These are phyloP conservation scores for Trichoderma guizhouense DNA, from an alignment of 2,329 filamentous ascomycete species.

Conservation along the genomic window DNA sequence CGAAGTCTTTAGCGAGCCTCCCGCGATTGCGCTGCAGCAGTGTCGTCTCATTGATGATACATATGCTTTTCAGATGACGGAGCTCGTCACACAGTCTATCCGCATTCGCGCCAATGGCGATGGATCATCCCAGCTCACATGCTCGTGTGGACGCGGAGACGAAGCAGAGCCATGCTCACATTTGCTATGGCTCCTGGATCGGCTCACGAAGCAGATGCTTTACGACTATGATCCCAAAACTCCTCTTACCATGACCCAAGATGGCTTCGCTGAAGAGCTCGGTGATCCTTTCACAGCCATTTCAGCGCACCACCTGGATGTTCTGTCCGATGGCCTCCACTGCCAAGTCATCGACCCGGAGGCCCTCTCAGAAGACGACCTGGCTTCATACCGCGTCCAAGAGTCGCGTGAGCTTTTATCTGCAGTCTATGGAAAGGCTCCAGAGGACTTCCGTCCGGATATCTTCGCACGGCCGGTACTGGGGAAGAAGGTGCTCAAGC, in stretches of 20 bases:
- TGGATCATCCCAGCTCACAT: constrained; percentile 41
- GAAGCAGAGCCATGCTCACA: constrained; percentile 46
- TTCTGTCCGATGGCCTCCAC: constrained; percentile 51
- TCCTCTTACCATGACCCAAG: constrained; percentile 41
- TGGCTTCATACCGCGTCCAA: constrained; percentile 40
- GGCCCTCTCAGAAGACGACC: constrained; percentile 29
- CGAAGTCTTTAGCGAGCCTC: constrained; percentile 46
- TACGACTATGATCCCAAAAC: constrained; percentile 38
- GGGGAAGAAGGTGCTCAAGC: constrained; percentile 38
- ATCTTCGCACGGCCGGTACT: constrained; percentile 36
- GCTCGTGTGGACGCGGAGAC: constrained; percentile 39
- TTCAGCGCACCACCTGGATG: constrained; percentile 48
- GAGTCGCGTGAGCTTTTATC: constrained; percentile 53
- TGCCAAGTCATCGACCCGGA: constrained; percentile 41
- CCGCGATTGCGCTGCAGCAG: constrained; percentile 48
- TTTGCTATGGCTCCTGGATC: constrained; percentile 54
- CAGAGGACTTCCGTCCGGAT: constrained; percentile 46
- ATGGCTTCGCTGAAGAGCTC: constrained; percentile 45
- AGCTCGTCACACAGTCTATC: constrained; percentile 50
- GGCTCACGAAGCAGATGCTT: constrained; percentile 47
- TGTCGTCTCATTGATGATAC: constrained; percentile 46
- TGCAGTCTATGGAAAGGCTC: constrained; percentile 37
- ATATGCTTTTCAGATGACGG: constrained; percentile 55
- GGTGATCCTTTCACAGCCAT: constrained; percentile 49
- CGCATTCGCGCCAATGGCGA: constrained; percentile 44